Evolutionary conservation across 2,329 filamentous ascomycete species (phyloP).

Genomic region (Aspergillus tamarii): DNA sequence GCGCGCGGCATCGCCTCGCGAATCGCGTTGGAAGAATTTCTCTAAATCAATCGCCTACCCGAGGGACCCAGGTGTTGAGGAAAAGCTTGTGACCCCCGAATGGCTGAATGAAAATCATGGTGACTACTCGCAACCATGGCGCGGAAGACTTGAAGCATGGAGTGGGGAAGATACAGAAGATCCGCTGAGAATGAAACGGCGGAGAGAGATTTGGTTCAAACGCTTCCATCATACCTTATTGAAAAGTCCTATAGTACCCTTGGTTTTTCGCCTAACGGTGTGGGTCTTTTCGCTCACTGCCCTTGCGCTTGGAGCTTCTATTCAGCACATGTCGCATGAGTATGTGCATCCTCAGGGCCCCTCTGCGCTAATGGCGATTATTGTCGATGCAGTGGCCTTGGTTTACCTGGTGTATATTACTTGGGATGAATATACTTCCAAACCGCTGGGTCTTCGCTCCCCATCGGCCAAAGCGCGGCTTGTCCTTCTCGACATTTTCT

Average conservation of each 20-base stretch:
- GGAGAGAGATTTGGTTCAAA: slow-evolving; percentile 58
- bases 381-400: slow-evolving; percentile 85
- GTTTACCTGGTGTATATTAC: slow-evolving; percentile 93
- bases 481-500: slow-evolving; percentile 88
- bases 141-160: slow-evolving; percentile 45
- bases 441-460: slow-evolving; percentile 83
- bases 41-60: slow-evolving; percentile 48
- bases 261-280: slow-evolving; percentile 80
- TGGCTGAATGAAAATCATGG: slow-evolving; percentile 50
- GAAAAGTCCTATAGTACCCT: slow-evolving; percentile 80
- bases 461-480: slow-evolving; percentile 85
- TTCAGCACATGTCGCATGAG: slow-evolving; percentile 64
- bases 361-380: slow-evolving; percentile 84
- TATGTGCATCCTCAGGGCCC: slow-evolving; percentile 61
- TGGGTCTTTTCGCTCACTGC: slow-evolving; percentile 82
- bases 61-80: slow-evolving; percentile 36
- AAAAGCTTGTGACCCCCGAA: slow-evolving; percentile 48
- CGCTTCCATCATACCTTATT: slow-evolving; percentile 71
- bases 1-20: slow-evolving; percentile 26
- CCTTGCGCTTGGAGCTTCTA: slow-evolving; percentile 74
- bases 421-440: slow-evolving; percentile 93
- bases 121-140: slow-evolving; percentile 56
- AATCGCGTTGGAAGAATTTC: slow-evolving; percentile 53
- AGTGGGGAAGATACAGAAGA: slow-evolving; percentile 55
- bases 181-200: slow-evolving; percentile 52